Base-by-base conservation (phyloP, 495 filamentous ascomycete species). In the Thermothielavioides terrestris region DNA sequence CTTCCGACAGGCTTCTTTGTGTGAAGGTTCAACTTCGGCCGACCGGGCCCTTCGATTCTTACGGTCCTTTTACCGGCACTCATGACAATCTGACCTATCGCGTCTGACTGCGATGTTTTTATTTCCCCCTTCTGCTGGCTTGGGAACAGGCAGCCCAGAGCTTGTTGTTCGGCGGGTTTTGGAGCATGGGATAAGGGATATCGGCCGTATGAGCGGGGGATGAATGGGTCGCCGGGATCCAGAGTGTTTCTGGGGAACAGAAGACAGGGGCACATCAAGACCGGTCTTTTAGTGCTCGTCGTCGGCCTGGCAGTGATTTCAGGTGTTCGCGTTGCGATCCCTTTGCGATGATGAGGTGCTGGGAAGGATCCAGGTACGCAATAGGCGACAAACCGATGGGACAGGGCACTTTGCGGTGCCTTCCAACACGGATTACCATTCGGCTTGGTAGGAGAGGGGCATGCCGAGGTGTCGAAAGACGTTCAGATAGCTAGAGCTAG, bases 111-210 rank as follows among this genome's bases (percentile, higher is more conserved):
- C 18, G 28, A 7, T 49, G 26, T 15, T 49, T 26, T 53, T 22
- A 49, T 45, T 50, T n/a, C n/a, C n/a, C n/a, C n/a, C n/a, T n/a
- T n/a, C n/a, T n/a, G n/a, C n/a, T 42, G 7, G 48, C 42, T 59
- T 48, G 47, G 50, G 53, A 50, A 54, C 56, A 52, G 51, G 51
- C 47, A 52, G 25, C 23, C 36, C 21, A 26, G 34, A 38, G 43
- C 25, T 47, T 15, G 38, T 11, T 38, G 31, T 12, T 30, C 40
- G 31, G 40, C 41, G 30, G 28, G 18, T n/a, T n/a, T 49, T 42
- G 47, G 27, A 34, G 31, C 42, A 38, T 47, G 42, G 45, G n/a
- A n/a, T n/a, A n/a, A n/a, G n/a, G 36, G 42, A 43, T 42, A 53
- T 44, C 37, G 27, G 27, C 34, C 40, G 40, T 54, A 30, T 45